Conservation (phyloP, 345 rosid genomes). For the Syzygium aqueum region DNA sequence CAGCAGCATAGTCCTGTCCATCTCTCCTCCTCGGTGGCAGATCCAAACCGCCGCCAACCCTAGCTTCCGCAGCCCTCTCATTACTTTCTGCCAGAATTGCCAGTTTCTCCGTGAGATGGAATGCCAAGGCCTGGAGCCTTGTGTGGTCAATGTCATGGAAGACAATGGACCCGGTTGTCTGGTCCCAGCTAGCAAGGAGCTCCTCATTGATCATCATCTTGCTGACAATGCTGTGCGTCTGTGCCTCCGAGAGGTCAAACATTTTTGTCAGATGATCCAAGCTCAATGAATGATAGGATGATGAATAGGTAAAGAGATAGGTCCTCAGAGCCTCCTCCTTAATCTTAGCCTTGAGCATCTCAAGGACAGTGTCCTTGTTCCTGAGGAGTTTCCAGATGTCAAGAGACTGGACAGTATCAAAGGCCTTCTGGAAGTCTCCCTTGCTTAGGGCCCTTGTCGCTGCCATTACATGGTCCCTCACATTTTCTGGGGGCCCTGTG, state of each 20-base stretch:
- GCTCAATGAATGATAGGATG: conserved; percentile 53
- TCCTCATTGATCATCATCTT: conserved; percentile 86
- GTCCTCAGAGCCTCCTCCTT: conserved; percentile 89
- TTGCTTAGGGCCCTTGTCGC: conserved; percentile 71
- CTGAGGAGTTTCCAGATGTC: conserved; percentile 75
- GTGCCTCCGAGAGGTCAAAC: conserved; percentile 62
- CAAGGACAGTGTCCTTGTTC: conserved; percentile 44
- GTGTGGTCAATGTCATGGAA: conserved; percentile 65
- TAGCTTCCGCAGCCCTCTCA: conserved; percentile 71
- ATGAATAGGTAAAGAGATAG: conserved; percentile 54
- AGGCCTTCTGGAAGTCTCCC: conserved; percentile 68
- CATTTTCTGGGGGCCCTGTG: conserved; percentile 80
- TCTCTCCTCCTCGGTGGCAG: conserved; percentile 57
- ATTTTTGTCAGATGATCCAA: conserved; percentile 61
- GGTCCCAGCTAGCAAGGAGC: conserved; percentile 82
- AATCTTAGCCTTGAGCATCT: conserved; percentile 64
- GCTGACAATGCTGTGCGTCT: conserved; percentile 58
- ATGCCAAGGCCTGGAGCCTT: conserved; percentile 66
- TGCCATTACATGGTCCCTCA: conserved; percentile 84
- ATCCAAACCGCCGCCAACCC: conserved; percentile 63
- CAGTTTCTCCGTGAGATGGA: conserved; percentile 74
- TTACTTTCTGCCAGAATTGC: conserved; percentile 62
- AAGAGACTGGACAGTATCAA: conserved; percentile 54
- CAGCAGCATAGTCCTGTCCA: conserved; percentile 44
- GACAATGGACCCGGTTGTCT: conserved; percentile 60